A percentile compares a stretch with the other conserved stretches of the same genome.
Conservation (phyloP, 2,329 filamentous ascomycete species). For the Nectriaceae sp. region DNA sequence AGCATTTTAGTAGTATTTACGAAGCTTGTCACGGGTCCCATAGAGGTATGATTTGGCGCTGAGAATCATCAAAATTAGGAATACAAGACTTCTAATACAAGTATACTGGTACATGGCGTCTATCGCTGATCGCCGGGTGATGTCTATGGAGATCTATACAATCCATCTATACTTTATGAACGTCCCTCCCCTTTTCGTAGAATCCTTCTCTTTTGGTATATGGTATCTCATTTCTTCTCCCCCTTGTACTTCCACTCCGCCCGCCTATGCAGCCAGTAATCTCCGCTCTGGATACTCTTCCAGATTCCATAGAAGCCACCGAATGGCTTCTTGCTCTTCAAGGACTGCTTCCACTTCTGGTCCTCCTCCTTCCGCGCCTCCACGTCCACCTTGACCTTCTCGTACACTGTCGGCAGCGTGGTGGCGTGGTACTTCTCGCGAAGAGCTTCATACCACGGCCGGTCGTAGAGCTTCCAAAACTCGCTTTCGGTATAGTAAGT, state of each 20-base stretch:
- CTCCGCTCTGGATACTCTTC: constrained; percentile 58
- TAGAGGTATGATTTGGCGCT: constrained; percentile 24
- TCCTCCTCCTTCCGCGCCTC: constrained; percentile 43
- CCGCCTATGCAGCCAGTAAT: constrained; percentile 55
- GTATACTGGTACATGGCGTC: not conserved
- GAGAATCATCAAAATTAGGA: constrained; percentile 18
- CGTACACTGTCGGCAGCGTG: constrained; percentile 66
- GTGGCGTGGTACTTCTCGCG: constrained; percentile 63
- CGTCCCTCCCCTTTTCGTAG: not conserved
- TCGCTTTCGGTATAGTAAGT: constrained; percentile 77
- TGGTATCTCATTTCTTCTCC: constrained; percentile 17
- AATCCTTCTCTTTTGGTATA: constrained; percentile 1
- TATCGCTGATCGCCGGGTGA: not conserved
- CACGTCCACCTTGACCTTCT: constrained; percentile 66
- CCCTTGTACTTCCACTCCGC: constrained; percentile 56
- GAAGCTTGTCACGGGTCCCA: constrained; percentile 19
- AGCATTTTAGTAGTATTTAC: constrained; percentile 13
- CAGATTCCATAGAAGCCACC: constrained; percentile 61
- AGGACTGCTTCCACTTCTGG: constrained; percentile 40
- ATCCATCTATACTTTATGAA: constrained; percentile 1
- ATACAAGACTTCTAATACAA: constrained; percentile 21
- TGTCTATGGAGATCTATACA: not conserved
- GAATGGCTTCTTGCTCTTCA: constrained; percentile 55
- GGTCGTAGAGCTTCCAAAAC: constrained; percentile 67
- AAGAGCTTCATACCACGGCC: constrained; percentile 62